These are phyloP conservation scores for Fusarium liriodendri DNA, from an alignment of 2,329 filamentous ascomycete species.

Conservation along the genomic window DNA sequence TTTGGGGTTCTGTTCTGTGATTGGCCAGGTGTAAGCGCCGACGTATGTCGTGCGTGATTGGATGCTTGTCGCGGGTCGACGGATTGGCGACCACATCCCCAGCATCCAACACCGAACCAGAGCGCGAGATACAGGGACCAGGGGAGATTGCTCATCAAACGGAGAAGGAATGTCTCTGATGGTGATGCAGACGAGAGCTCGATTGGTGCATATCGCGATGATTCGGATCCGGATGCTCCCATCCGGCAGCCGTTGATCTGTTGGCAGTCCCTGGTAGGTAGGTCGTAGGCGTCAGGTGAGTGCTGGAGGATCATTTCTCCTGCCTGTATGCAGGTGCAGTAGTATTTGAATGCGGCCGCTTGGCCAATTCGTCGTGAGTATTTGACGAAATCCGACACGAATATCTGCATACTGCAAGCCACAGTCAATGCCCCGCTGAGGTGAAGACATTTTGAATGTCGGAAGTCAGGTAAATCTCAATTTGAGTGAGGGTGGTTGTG, in stretches of 20 bases:
- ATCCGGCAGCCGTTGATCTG: conserved; percentile 23
- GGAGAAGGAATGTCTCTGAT: conserved; percentile 14
- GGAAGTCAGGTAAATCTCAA: neutral
- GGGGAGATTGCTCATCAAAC: conserved; percentile 30
- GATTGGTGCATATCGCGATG: conserved; percentile 30
- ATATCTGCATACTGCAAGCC: conserved; percentile 12
- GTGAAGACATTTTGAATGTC: neutral
- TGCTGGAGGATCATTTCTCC: conserved; percentile 7
- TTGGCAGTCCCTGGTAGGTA: conserved; percentile 11
- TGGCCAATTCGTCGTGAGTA: neutral
- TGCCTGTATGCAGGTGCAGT: neutral
- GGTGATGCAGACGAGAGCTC: conserved; percentile 18
- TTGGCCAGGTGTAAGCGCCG: conserved; percentile 48
- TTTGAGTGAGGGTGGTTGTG: neutral
- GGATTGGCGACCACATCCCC: conserved; percentile 42
- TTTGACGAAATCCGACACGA: conserved; percentile 8
- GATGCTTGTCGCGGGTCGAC: conserved; percentile 39
- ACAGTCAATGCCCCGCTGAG: neutral
- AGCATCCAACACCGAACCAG: conserved; percentile 28
- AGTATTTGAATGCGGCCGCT: conserved; percentile 14
- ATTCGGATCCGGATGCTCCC: conserved; percentile 12
- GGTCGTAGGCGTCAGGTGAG: neutral
- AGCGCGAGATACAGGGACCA: conserved; percentile 19
- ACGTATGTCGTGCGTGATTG: conserved; percentile 41
- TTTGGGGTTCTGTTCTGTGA: conserved; percentile 28